Evolutionary conservation across 2,329 filamentous ascomycete genomes (phyloP), one percentile per base, ranked within the genome.

Genomic region (Trichocomaceae sp.): DNA sequence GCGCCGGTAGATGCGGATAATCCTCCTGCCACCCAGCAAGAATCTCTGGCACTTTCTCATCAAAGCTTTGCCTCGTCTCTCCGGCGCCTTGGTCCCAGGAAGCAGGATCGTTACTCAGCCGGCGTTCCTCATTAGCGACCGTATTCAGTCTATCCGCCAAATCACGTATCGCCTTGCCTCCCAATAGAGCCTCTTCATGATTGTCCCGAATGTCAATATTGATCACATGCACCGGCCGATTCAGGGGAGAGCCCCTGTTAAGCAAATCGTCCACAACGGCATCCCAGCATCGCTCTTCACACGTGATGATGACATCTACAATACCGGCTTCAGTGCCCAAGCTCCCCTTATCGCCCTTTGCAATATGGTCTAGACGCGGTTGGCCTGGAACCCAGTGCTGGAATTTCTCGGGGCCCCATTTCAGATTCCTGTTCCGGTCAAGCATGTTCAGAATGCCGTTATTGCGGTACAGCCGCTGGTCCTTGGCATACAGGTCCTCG

Each of bases 131-230:
- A 26, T 73, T 78, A 0, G 93, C 93, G 0, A 84, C 88, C 17
- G 83, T 81, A 67, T 97, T 97, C 57, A 99, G 75, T 31, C 83
- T 84, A 65, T 92, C 83, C 0, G 93, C 93, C 35, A 99, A 79
- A 66, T 99, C 93, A 37, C 97, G 79, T 57, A 99, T 99, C 45
- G 89, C 93, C 62, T 86, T 84, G 1, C 93, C 93, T 9, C 93
- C 93, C 2, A 96, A 82, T 20, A 92, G 79, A 0, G 93, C 93
- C 72, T 99, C 93, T 70, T 99, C 92, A 66, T 97, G 93, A 66
- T 97, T 99, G 73, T 99, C 93, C 71, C 88, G 92, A 66, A 99
- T 99, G 69, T 99, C 93, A 53, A 99, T 87, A 64, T 99, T 99
- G 77, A 99, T 95, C 55, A 99, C 89, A 68, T 99, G 93, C 0